Evolutionary conservation across 2,329 filamentous ascomycete species (phyloP).

Genomic region (Pseudocercospora fuligena): DNA sequence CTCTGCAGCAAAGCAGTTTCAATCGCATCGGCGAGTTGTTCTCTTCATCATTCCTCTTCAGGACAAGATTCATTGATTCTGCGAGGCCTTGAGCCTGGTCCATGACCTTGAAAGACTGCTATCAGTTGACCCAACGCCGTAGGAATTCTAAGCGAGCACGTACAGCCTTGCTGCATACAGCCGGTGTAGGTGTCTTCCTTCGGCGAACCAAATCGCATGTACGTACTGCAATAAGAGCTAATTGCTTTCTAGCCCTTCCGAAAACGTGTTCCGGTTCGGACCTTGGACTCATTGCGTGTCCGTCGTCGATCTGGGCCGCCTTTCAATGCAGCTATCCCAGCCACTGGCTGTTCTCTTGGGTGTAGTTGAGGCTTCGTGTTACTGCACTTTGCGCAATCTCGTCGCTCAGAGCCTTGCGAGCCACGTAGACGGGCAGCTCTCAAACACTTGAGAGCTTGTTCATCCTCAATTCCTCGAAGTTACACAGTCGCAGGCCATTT

Average conservation of each 20-base stretch:
- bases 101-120: neutral
- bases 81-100: neutral
- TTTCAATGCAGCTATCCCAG: constrained; percentile 15
- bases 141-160: constrained; percentile 9
- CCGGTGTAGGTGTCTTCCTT: constrained; percentile 1
- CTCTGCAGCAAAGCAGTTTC: neutral
- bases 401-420: neutral
- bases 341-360: constrained; percentile 8
- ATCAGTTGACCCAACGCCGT: neutral
- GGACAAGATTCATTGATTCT: neutral
- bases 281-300: neutral
- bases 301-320: constrained; percentile 12
- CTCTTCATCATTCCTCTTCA: neutral
- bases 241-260: neutral
- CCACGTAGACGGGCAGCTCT: neutral
- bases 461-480: constrained; percentile 2
- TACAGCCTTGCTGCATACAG: constrained; percentile 7
- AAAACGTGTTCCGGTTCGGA: neutral
- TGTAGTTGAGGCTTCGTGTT: constrained; percentile 5
- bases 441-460: constrained; percentile 2
- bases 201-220: neutral
- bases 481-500: constrained; percentile 14
- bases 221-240: neutral
- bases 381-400: constrained; percentile 6
- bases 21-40: neutral